Conservation (phyloP, 1,284 basidiomycete species). For the Cutaneotrichosporon sp. region DNA sequence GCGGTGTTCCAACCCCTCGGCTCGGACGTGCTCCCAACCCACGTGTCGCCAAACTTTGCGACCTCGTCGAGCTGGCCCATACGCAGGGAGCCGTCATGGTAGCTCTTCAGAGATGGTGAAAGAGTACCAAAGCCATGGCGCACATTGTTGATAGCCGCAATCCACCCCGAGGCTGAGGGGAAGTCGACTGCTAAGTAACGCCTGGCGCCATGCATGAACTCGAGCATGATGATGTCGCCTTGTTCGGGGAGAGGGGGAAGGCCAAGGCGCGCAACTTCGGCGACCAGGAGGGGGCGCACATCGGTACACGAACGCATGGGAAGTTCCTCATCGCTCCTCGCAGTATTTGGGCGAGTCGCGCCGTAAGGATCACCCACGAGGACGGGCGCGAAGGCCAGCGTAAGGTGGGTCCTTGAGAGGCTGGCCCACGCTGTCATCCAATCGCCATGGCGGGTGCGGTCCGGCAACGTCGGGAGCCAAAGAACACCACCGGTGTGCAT, state of each 20-base stretch:
- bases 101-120: conserved; percentile 21
- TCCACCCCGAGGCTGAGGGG: conserved; percentile 43
- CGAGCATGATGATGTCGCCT: conserved; percentile 46
- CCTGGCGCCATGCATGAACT: conserved; percentile 41
- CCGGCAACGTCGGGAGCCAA: conserved; percentile 37
- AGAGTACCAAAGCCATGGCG: conserved; percentile 39
- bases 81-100: background rate
- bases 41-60: conserved; percentile 44
- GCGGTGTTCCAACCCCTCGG: background rate
- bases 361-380: background rate
- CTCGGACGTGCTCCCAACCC: conserved; percentile 35
- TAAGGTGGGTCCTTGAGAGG: conserved; percentile 29
- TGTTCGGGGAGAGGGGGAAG: conserved; percentile 42
- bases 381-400: conserved; percentile 29
- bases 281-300: conserved; percentile 40
- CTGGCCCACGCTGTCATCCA: conserved; percentile 45
- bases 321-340: conserved; percentile 26
- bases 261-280: conserved; percentile 39
- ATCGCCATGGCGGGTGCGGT: conserved; percentile 31
- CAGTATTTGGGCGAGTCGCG: conserved; percentile 30
- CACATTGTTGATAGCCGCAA: conserved; percentile 48
- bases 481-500: conserved; percentile 37
- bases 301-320: conserved; percentile 44
- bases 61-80: conserved; percentile 14
- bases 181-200: conserved; percentile 48